Conservation (phyloP, 1,139 yeast species). For the Yamadazyma kanchanaburiensis region DNA sequence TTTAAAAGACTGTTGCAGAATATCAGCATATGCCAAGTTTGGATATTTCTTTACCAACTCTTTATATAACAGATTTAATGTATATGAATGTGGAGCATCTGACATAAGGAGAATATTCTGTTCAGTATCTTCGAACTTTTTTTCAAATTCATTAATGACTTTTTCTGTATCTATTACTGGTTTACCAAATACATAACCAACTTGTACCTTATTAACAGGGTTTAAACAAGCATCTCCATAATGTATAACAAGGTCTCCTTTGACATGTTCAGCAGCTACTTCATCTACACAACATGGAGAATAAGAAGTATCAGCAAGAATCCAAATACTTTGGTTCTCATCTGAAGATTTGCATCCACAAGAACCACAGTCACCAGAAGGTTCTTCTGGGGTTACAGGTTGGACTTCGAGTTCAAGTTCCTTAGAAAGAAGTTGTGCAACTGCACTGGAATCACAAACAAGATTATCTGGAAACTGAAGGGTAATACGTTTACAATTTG, state of each 20-base stretch:
- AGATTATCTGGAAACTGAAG: conserved; percentile 87
- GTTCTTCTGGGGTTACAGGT: not conserved
- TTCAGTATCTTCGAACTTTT: conserved; percentile 25
- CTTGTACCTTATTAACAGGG: conserved; percentile 67
- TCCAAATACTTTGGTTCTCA: conserved; percentile 39
- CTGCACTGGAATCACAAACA: conserved; percentile 73
- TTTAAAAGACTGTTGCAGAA: conserved; percentile 14
- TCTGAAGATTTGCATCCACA: conserved; percentile 1
- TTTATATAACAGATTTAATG: conserved; percentile 32
- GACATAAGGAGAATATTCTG: conserved; percentile 60
- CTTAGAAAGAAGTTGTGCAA: conserved; percentile 47
- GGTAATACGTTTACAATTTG: conserved; percentile 53
- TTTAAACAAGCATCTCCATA: conserved; percentile 94
- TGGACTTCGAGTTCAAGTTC: conserved; percentile 2
- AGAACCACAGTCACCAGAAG: not conserved
- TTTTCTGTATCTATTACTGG: conserved; percentile 46
- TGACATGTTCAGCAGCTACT: conserved; percentile 92
- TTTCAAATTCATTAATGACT: conserved; percentile 33
- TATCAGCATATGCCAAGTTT: conserved; percentile 48
- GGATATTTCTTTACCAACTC: conserved; percentile 33
- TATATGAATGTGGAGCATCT: conserved; percentile 56
- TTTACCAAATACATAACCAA: conserved; percentile 73
- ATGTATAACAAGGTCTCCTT: conserved; percentile 82
- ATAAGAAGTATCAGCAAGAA: conserved; percentile 92
- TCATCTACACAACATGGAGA: conserved; percentile 96